phyloP scores from a whole-genome alignment of 2,329 filamentous ascomycete species.

The Bipolaris cookei region DNA sequence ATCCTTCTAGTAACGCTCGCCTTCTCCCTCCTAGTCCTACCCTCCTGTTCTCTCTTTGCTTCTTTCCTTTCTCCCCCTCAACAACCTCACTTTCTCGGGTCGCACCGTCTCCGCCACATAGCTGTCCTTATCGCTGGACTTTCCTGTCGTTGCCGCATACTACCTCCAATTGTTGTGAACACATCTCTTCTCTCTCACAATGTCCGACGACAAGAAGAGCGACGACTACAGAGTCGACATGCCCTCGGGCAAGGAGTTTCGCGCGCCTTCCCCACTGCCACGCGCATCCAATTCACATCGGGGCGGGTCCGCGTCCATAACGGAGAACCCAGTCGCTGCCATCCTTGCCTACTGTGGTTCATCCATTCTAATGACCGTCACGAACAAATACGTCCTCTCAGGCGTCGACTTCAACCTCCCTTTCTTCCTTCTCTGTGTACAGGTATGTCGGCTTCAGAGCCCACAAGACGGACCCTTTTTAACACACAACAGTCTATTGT shows the following conservation, averaged over 20 bases:
- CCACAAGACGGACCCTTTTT: constrained; percentile 12
- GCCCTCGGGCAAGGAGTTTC: constrained; percentile 58
- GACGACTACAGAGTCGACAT: constrained; percentile 74
- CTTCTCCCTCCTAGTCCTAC: constrained; percentile 24
- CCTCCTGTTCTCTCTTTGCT: constrained; percentile 27
- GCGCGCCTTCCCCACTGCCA: constrained; percentile 56
- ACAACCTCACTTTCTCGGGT: constrained; percentile 4
- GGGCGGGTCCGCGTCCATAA: constrained; percentile 50
- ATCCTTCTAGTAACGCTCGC: constrained; percentile 27
- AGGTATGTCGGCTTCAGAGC: constrained; percentile 66
- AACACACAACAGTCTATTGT: constrained; percentile 73
- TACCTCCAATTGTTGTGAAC: constrained; percentile 6
- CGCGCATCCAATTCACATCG: constrained; percentile 41
- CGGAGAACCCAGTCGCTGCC: constrained; percentile 79
- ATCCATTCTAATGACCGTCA: constrained; percentile 99
- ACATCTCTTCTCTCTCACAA: constrained; percentile 50
- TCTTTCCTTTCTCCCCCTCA: constrained; percentile 1
- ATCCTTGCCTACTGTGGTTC: constrained; percentile 91
- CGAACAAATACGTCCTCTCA: constrained; percentile 98
- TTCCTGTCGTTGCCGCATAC: constrained; percentile 23
- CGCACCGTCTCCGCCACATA: constrained; percentile 15
- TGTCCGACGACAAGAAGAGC: constrained; percentile 90
- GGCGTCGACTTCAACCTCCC: constrained; percentile 92
- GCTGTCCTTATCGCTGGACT: constrained; percentile 25
- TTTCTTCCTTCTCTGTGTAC: constrained; percentile 90